A percentile compares a stretch with the other conserved stretches of the same genome.
These are phyloP conservation scores for Rubia balearica DNA, from an alignment of 305 asterid species.

Conservation along the genomic window DNA sequence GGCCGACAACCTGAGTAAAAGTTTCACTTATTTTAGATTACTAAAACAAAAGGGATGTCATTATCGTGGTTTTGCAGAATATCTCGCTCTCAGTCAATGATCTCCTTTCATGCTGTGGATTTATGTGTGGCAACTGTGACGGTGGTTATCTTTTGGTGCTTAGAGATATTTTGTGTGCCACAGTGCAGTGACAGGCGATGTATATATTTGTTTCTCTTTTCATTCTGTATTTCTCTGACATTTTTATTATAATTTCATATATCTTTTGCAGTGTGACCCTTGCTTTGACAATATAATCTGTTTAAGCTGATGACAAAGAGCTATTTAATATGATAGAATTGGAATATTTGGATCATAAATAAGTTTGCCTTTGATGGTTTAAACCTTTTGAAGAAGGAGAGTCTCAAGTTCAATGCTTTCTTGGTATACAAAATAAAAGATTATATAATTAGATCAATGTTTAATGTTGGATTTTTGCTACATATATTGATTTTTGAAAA, in stretches of 20 bases:
- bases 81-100: conserved; percentile 82
- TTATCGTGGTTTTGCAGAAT: conserved; percentile 36
- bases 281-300: conserved; percentile 56
- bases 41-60: not conserved
- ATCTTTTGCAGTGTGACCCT: conserved; percentile 76
- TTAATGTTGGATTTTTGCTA: conserved; percentile 13
- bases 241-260: not conserved
- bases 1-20: not conserved
- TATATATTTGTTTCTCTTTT: conserved; percentile 18
- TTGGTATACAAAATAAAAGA: too few species aligned
- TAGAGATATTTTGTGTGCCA: conserved; percentile 69
- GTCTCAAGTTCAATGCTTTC: too few species aligned
- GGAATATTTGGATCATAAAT: too few species aligned
- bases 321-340: too few species aligned
- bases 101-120: conserved; percentile 87
- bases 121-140: conserved; percentile 86
- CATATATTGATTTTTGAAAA: not conserved
- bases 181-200: conserved; percentile 91
- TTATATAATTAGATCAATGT: too few species aligned
- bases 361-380: too few species aligned
- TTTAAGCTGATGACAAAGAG: too few species aligned
- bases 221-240: not conserved
- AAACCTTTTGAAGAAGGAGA: too few species aligned
- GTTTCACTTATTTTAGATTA: not conserved
- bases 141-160: conserved; percentile 84